Percentiles rank a stretch among this genome's conserved stretches.
phyloP scores from a whole-genome alignment of 306 rosid genomes.

The Medicago ruthenica region DNA sequence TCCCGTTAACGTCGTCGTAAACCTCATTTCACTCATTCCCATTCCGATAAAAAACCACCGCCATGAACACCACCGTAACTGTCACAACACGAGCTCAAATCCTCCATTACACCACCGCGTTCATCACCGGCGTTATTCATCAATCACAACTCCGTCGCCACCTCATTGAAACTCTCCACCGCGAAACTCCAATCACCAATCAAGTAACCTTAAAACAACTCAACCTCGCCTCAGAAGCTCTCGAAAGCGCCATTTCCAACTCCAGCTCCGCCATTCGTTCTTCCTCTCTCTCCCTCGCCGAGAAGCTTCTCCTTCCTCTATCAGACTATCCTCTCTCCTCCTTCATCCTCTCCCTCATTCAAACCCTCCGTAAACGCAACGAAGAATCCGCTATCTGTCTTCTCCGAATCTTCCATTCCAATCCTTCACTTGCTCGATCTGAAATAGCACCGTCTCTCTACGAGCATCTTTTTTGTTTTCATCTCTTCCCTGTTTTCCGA shows the following conservation, averaged over 20 bases:
- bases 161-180: slow-evolving; percentile 53
- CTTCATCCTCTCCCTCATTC: slow-evolving; percentile 67
- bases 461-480: slow-evolving; percentile 68
- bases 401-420: slow-evolving; percentile 56
- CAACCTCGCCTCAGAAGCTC: slow-evolving; percentile 60
- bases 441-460: slow-evolving; percentile 75
- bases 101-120: slow-evolving; percentile 57
- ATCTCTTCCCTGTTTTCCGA: slow-evolving; percentile 69
- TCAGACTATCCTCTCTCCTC: slow-evolving; percentile 57
- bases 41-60: neutral
- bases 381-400: slow-evolving; percentile 57
- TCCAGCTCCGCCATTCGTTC: slow-evolving; percentile 49
- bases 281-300: slow-evolving; percentile 67
- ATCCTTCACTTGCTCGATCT: slow-evolving; percentile 65
- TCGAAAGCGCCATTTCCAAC: slow-evolving; percentile 62
- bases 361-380: slow-evolving; percentile 53
- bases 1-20: slow-evolving; percentile 41
- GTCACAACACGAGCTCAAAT: slow-evolving; percentile 57
- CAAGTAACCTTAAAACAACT: slow-evolving; percentile 54
- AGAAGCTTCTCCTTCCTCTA: slow-evolving; percentile 68
- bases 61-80: slow-evolving; percentile 44
- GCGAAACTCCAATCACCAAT: slow-evolving; percentile 34
- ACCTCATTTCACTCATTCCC: slow-evolving; percentile 3
- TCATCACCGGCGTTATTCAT: slow-evolving; percentile 54
- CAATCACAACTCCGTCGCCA: slow-evolving; percentile 60